Percentiles rank a stretch among this genome's conserved stretches.
phyloP scores from a whole-genome alignment of 2,329 filamentous ascomycete species.

The Pseudocercospora fuligena region DNA sequence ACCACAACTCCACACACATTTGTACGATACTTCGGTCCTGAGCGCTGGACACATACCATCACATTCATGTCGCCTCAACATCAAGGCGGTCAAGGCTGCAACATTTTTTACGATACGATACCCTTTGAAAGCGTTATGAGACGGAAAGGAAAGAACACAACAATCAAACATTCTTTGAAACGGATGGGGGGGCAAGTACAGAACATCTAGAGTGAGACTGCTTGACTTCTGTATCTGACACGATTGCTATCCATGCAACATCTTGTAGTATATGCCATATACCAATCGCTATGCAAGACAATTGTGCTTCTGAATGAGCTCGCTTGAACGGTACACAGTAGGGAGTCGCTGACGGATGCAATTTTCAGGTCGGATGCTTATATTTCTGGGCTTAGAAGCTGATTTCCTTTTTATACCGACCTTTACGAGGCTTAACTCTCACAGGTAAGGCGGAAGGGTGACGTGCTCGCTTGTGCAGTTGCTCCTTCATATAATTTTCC shows the following conservation, averaged over 20 bases:
- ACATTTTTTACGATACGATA: background rate
- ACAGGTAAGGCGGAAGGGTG: no score
- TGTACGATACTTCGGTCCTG: background rate
- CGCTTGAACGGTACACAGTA: no score
- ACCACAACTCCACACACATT: background rate
- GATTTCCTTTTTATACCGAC: no score
- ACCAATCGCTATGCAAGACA: background rate
- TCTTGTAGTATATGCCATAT: background rate
- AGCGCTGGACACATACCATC: background rate
- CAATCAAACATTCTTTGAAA: background rate
- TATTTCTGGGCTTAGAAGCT: no score
- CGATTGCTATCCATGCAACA: background rate
- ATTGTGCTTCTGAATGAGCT: background rate
- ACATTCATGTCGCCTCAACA: background rate
- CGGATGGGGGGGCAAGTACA: background rate
- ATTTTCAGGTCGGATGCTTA: no score
- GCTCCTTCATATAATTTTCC: no score
- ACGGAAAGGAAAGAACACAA: background rate
- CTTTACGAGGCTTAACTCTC: no score
- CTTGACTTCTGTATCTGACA: background rate
- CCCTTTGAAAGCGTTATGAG: conserved; percentile 11
- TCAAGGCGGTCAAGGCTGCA: background rate
- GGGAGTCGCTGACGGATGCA: no score
- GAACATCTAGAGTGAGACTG: background rate
- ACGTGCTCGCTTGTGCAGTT: no score